Conservation (phyloP, 139 green algal species). For the Volvox africanus region DNA sequence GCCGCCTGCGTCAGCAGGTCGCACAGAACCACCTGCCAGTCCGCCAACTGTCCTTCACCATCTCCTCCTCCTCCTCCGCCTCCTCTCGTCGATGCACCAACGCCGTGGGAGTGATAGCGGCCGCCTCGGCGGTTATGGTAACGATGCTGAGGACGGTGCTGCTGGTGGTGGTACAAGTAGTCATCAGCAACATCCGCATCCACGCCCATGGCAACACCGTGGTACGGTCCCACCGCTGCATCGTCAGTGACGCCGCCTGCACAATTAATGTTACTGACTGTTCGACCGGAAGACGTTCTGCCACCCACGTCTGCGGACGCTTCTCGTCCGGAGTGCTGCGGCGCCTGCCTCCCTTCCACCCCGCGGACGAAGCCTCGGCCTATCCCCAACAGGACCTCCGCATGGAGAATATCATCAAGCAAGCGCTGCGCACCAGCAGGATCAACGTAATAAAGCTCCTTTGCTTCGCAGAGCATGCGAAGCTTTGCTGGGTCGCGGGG, state of each 20-base stretch:
- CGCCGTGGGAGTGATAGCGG: too few species aligned
- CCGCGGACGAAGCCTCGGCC: not conserved
- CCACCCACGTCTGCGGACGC: not conserved
- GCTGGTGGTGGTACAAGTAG: too few species aligned
- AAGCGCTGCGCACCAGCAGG: constrained; percentile 1
- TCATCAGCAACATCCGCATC: not conserved
- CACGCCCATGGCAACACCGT: not conserved
- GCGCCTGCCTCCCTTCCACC: not conserved
- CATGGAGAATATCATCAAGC: constrained; percentile 28
- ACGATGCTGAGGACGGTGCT: too few species aligned
- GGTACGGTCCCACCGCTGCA: not conserved
- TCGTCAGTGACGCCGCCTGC: not conserved
- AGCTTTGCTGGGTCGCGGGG: constrained; percentile 3
- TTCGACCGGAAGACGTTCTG: not conserved
- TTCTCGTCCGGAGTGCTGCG: not conserved
- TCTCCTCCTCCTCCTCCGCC: too few species aligned
- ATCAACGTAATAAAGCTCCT: not conserved
- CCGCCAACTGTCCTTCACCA: not conserved
- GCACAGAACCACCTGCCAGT: constrained; percentile 10
- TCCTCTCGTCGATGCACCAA: not conserved
- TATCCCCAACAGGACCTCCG: constrained; percentile 16
- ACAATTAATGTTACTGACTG: not conserved
- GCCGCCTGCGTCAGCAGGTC: not conserved
- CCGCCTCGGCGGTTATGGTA: too few species aligned
- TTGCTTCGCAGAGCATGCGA: not conserved